Percentiles rank a stretch among this genome's conserved stretches.
Evolutionary conservation across 345 rosid genomes (phyloP).

Genomic region (Pelargonium nanum): DNA sequence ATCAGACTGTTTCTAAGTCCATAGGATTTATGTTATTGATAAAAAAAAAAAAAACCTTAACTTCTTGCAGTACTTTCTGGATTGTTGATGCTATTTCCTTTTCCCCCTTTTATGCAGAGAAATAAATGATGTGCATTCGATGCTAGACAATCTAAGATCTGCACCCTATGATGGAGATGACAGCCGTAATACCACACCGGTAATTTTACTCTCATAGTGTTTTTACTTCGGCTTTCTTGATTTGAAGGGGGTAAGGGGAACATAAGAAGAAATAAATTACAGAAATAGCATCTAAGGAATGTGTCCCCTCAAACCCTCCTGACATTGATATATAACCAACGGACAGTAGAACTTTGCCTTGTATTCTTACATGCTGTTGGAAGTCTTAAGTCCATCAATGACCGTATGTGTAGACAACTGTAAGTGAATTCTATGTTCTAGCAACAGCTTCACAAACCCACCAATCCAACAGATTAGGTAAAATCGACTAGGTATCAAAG

Average conservation of each 20-base stretch:
- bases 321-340: neutral
- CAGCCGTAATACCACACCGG: constrained; percentile 23
- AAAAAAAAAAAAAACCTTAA: neutral
- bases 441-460: too few relatives aligned
- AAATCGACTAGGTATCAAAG: too few relatives aligned
- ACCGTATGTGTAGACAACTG: too few relatives aligned
- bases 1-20: constrained; percentile 6
- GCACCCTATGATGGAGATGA: constrained; percentile 20
- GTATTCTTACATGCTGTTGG: too few relatives aligned
- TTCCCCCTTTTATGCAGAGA: constrained; percentile 48
- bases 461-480: too few relatives aligned
- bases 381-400: too few relatives aligned
- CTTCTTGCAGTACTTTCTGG: constrained; percentile 7
- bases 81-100: constrained; percentile 11
- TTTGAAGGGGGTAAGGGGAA: too few relatives aligned
- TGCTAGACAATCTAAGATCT: constrained; percentile 33
- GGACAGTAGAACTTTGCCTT: too few relatives aligned
- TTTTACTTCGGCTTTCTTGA: neutral
- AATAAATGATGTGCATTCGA: constrained; percentile 39
- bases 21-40: constrained; percentile 8
- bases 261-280: too few relatives aligned
- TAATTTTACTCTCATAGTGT: constrained; percentile 9
- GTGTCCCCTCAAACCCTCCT: too few relatives aligned
- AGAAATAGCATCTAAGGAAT: too few relatives aligned
- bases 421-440: too few relatives aligned